A percentile compares a stretch with the other conserved stretches of the same genome.
phyloP scores from a whole-genome alignment of 2,329 filamentous ascomycete species.

The Cordyceps tenuipes region DNA sequence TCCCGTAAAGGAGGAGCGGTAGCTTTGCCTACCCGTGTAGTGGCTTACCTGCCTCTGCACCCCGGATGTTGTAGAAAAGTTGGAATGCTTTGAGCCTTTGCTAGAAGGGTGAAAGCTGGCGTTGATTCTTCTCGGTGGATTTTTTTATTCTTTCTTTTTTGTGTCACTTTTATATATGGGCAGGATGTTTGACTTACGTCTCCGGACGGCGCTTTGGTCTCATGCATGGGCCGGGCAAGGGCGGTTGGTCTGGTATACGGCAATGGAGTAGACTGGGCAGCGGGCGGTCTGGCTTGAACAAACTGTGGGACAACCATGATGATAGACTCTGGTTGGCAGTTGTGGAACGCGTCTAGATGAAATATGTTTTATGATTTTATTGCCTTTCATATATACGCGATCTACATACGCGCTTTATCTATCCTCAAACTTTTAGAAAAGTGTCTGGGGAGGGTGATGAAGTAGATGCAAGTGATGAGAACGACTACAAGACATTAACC shows the following conservation, averaged over 20 bases:
- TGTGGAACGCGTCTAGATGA: neutral
- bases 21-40: neutral
- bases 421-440: neutral
- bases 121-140: constrained; percentile 1
- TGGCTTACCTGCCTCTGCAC: neutral
- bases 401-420: neutral
- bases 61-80: neutral
- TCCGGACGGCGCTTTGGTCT: neutral
- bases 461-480: neutral
- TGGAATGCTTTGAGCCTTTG: constrained; percentile 4
- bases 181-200: neutral
- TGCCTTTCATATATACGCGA: neutral
- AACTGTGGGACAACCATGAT: constrained; percentile 15
- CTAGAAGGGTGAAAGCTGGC: constrained; percentile 4
- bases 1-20: constrained; percentile 17
- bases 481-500: too few species aligned
- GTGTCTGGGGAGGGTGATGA: neutral
- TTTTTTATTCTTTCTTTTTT: neutral
- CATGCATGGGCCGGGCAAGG: neutral
- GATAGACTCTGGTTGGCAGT: constrained; percentile 13
- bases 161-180: constrained; percentile 1
- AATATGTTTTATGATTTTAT: constrained; percentile 4
- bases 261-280: constrained; percentile 1
- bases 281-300: constrained; percentile 4
- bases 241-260: neutral